These are phyloP conservation scores for Cymbopogon citratus DNA, from an alignment of 176 grass and related monocot genomes.

Conservation along the genomic window DNA sequence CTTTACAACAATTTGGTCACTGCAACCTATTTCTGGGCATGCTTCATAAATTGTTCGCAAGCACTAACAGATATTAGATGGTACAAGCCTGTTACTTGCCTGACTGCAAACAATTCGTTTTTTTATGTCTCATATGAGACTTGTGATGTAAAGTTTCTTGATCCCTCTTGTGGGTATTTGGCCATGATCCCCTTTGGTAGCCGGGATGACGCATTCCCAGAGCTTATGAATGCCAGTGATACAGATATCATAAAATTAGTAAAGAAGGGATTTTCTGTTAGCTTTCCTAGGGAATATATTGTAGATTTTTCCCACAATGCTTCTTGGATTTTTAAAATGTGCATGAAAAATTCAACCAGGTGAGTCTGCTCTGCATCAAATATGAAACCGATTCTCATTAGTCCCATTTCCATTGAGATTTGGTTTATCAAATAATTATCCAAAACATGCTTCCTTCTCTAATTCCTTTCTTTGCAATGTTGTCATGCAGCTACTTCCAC, in stretches of 20 bases:
- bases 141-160: not conserved
- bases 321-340: not conserved
- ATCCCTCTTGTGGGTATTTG: slow-evolving; percentile 29
- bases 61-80: not conserved
- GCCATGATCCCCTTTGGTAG: slow-evolving; percentile 5
- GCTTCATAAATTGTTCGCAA: slow-evolving; percentile 32
- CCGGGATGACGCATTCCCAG: not conserved
- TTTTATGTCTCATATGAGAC: slow-evolving; percentile 15
- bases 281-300: not conserved
- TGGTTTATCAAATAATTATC: not conserved
- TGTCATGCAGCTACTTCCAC: not conserved
- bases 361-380: not conserved
- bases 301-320: too few relatives aligned
- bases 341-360: not conserved
- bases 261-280: not conserved
- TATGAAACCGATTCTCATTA: not conserved
- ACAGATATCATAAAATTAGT: not conserved
- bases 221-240: not conserved
- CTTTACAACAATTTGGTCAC: not conserved
- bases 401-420: not conserved
- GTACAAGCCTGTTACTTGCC: slow-evolving; percentile 23
- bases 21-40: not conserved
- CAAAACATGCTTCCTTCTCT: not conserved
- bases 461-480: not conserved
- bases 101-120: slow-evolving; percentile 5